These are phyloP conservation scores for Mycena vulgaris DNA, from an alignment of 768 basidiomycete genomes.

Conservation along the genomic window DNA sequence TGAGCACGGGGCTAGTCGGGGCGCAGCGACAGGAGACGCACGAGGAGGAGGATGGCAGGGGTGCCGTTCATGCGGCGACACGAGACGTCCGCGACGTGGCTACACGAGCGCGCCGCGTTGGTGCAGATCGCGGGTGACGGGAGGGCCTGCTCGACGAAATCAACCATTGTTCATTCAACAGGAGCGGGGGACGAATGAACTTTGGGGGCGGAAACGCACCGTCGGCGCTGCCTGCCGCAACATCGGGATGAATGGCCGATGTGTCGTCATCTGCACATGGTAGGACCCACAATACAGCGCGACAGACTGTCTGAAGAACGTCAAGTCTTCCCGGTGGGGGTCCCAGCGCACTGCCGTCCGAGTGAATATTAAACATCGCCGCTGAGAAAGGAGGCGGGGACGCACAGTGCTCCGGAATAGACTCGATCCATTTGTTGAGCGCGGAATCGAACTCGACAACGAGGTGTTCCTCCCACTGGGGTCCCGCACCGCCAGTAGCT, in stretches of 20 bases:
- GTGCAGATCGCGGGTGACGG: conserved; percentile 87
- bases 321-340: conserved; percentile 50
- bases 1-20: too few species aligned
- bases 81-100: conserved; percentile 75
- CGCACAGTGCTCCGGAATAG: conserved; percentile 62
- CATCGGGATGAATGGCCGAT: conserved; percentile 85
- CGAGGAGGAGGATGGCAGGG: conserved; percentile 50
- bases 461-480: conserved; percentile 73
- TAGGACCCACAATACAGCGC: conserved; percentile 63
- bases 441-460: conserved; percentile 84
- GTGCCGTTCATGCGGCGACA: conserved; percentile 49
- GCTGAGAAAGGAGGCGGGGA: background rate
- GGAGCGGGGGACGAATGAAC: too few species aligned
- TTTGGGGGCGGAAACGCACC: too few species aligned
- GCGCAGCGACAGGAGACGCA: conserved; percentile 37
- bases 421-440: conserved; percentile 83
- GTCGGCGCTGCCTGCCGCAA: conserved; percentile 58
- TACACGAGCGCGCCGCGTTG: conserved; percentile 85
- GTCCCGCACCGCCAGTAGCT: conserved; percentile 62
- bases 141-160: conserved; percentile 46
- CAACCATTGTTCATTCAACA: background rate
- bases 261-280: conserved; percentile 79
- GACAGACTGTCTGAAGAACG: conserved; percentile 72
- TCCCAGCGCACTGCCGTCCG: conserved; percentile 62
- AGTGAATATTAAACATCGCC: too few species aligned